phyloP scores from a whole-genome alignment of 2,329 filamentous ascomycete genomes.

The Pyrenophora tritici-repentis region DNA sequence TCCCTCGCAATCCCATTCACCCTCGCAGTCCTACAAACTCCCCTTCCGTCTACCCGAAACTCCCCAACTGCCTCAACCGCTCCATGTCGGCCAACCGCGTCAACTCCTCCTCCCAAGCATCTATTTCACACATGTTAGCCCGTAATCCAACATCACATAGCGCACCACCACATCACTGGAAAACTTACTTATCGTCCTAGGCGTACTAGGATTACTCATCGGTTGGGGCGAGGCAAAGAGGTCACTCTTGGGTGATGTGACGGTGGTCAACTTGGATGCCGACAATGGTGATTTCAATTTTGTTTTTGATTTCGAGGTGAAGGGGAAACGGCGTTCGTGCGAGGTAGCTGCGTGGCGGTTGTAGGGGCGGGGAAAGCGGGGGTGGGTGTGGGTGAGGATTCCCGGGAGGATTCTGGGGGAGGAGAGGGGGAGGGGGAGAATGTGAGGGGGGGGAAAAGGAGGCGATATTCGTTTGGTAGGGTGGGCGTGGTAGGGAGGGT shows the following conservation, averaged over 20 bases:
- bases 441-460: not conserved
- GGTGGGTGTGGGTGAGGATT: too few species aligned
- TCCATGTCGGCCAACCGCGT: slow-evolving; percentile 16
- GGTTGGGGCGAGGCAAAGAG: too few species aligned
- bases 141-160: too few species aligned
- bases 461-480: not conserved
- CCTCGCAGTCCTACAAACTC: not conserved
- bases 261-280: too few species aligned
- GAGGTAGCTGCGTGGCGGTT: not conserved
- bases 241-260: too few species aligned
- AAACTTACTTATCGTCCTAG: too few species aligned
- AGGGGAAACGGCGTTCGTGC: not conserved
- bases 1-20: not conserved
- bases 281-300: too few species aligned
- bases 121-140: not conserved
- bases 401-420: not conserved
- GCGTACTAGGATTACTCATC: too few species aligned
- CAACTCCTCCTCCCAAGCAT: slow-evolving; percentile 16
- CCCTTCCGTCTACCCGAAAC: not conserved
- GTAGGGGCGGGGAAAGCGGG: not conserved
- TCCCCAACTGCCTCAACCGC: slow-evolving; percentile 7
- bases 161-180: too few species aligned
- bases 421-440: not conserved
- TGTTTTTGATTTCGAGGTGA: too few species aligned
- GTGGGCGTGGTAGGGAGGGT: too few species aligned